phyloP scores from a whole-genome alignment of 2,329 filamentous ascomycete species.

The Colletotrichum limetticola region DNA sequence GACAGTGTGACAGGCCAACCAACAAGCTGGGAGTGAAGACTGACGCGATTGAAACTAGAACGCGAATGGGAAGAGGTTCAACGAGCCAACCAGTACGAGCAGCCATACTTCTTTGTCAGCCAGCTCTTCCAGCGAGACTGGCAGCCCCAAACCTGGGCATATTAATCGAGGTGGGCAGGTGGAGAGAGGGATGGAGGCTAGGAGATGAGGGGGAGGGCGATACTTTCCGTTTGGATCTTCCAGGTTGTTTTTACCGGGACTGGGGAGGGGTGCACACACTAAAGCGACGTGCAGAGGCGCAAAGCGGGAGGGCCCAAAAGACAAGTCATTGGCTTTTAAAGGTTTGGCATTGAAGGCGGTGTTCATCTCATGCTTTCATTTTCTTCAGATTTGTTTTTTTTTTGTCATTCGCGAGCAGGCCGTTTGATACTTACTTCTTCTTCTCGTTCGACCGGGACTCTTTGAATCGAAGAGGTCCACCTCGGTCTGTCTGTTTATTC shows the following conservation, averaged over 20 bases:
- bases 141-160: slow-evolving; percentile 49
- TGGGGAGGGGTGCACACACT: slow-evolving; percentile 18
- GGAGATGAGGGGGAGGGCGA: background rate
- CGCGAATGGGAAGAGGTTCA: slow-evolving; percentile 58
- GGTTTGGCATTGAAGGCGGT: slow-evolving; percentile 29
- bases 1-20: background rate
- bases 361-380: slow-evolving; percentile 7
- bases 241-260: background rate
- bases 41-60: slow-evolving; percentile 44
- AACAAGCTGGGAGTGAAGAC: slow-evolving; percentile 12
- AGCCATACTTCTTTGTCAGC: slow-evolving; percentile 69
- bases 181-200: slow-evolving; percentile 8
- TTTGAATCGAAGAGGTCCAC: background rate
- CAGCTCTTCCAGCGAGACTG: slow-evolving; percentile 69
- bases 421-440: background rate
- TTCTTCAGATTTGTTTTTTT: background rate
- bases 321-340: slow-evolving; percentile 25
- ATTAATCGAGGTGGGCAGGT: slow-evolving; percentile 29
- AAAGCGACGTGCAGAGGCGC: slow-evolving; percentile 25
- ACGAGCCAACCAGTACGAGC: slow-evolving; percentile 57
- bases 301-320: slow-evolving; percentile 31
- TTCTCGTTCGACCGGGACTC: slow-evolving; percentile 4
- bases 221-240: background rate
- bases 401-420: background rate
- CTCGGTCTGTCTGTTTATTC: slow-evolving; percentile 19